Evolutionary conservation across 176 grass and related monocot species (phyloP).

Genomic region (Panicum miliaceum): DNA sequence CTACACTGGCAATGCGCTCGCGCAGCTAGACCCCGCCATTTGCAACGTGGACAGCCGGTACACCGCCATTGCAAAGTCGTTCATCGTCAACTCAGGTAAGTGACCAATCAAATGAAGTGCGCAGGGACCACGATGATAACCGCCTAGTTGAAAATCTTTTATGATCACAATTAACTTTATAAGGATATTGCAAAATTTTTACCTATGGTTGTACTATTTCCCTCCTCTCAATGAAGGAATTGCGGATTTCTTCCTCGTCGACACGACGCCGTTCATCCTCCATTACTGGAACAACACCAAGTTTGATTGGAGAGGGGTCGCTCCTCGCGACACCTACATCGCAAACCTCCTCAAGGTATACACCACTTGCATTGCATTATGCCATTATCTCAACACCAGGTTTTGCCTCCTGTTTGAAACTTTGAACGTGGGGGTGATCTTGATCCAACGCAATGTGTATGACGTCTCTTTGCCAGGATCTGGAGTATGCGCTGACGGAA

Average conservation of each 20-base stretch:
- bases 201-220: neutral
- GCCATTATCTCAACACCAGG: no score
- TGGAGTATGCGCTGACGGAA: slow-evolving; percentile 53
- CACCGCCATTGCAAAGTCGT: slow-evolving; percentile 44
- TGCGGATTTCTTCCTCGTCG: slow-evolving; percentile 82
- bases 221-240: slow-evolving; percentile 11
- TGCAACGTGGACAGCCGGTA: slow-evolving; percentile 41
- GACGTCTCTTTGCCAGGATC: slow-evolving; percentile 33
- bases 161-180: neutral
- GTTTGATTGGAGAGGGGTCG: slow-evolving; percentile 82
- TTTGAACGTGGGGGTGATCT: neutral
- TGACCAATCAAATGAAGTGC: neutral
- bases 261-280: slow-evolving; percentile 70
- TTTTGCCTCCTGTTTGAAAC: no score
- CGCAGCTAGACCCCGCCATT: slow-evolving; percentile 47
- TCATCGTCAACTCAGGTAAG: slow-evolving; percentile 49
- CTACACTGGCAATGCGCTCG: slow-evolving; percentile 43
- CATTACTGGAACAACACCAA: slow-evolving; percentile 80
- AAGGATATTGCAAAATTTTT: neutral
- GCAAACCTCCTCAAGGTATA: slow-evolving; percentile 54
- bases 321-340: slow-evolving; percentile 77
- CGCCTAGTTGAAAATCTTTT: neutral
- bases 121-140: neutral
- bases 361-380: no score
- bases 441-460: neutral